These are phyloP conservation scores for Annulohypoxylon nitens DNA, from an alignment of 495 filamentous ascomycete genomes.

Conservation along the genomic window DNA sequence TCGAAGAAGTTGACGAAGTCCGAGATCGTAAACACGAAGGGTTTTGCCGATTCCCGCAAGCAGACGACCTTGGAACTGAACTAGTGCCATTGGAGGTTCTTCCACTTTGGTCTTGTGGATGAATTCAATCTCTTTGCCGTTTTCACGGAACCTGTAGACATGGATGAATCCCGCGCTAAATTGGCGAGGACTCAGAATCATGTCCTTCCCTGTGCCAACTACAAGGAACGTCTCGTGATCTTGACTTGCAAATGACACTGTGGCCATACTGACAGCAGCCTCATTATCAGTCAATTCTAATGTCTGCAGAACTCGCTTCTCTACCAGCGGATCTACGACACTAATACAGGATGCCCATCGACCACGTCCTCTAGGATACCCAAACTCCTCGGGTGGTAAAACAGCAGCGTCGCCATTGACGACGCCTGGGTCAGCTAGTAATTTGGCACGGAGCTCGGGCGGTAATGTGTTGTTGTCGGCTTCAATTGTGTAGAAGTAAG, in stretches of 20 bases:
- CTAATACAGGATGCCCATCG: slow-evolving; percentile 97
- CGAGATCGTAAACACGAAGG: slow-evolving; percentile 89
- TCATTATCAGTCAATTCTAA: slow-evolving; percentile 92
- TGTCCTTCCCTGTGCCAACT: slow-evolving; percentile 93
- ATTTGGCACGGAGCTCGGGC: slow-evolving; percentile 73
- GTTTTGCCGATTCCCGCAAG: slow-evolving; percentile 85
- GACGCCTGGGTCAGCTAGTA: slow-evolving; percentile 74
- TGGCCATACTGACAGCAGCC: slow-evolving; percentile 86
- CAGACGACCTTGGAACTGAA: slow-evolving; percentile 91
- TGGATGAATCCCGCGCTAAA: slow-evolving; percentile 87
- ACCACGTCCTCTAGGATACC: slow-evolving; percentile 82
- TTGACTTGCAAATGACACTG: slow-evolving; percentile 86
- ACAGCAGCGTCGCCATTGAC: slow-evolving; percentile 77
- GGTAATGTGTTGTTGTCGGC: slow-evolving; percentile 91
- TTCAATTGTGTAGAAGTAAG: slow-evolving; percentile 93
- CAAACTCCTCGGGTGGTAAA: slow-evolving; percentile 87
- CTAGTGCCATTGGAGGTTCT: slow-evolving; percentile 87
- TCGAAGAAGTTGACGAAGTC: slow-evolving; percentile 88
- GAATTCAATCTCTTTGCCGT: slow-evolving; percentile 88
- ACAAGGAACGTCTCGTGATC: slow-evolving; percentile 91
- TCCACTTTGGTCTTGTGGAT: slow-evolving; percentile 96
- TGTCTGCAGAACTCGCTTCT: slow-evolving; percentile 77
- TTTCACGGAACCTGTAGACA: slow-evolving; percentile 89
- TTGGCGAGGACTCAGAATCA: slow-evolving; percentile 79
- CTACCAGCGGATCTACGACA: slow-evolving; percentile 83